phyloP scores from a whole-genome alignment of 768 basidiomycete species.

The Saitozyma sp. region DNA sequence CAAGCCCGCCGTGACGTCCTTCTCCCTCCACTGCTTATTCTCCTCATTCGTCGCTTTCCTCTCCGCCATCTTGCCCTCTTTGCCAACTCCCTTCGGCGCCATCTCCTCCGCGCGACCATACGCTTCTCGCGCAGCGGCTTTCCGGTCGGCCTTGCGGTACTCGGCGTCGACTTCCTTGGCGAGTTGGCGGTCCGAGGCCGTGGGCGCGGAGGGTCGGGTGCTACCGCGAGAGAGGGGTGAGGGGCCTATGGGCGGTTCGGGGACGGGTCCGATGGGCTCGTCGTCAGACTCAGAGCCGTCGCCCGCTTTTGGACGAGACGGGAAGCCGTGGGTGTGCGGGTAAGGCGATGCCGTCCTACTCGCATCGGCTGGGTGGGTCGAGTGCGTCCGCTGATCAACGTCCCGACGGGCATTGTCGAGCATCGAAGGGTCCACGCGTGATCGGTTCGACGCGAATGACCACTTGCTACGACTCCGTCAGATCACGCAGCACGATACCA shows the following conservation, averaged over 20 bases:
- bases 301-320: neutral
- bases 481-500: no score
- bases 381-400: slow-evolving; percentile 58
- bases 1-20: slow-evolving; percentile 68
- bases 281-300: neutral
- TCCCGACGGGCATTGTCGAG: slow-evolving; percentile 64
- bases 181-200: slow-evolving; percentile 58
- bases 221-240: slow-evolving; percentile 37
- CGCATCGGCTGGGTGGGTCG: slow-evolving; percentile 33
- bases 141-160: slow-evolving; percentile 60
- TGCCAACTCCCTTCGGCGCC: slow-evolving; percentile 76
- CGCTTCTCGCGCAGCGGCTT: slow-evolving; percentile 66
- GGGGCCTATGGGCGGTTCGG: slow-evolving; percentile 32
- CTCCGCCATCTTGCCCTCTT: slow-evolving; percentile 84
- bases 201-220: slow-evolving; percentile 13
- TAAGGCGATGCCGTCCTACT: slow-evolving; percentile 12
- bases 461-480: slow-evolving; percentile 59
- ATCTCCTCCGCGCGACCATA: slow-evolving; percentile 73
- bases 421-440: slow-evolving; percentile 62
- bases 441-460: slow-evolving; percentile 72
- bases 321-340: slow-evolving; percentile 14
- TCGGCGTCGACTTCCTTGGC: slow-evolving; percentile 67
- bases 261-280: neutral
- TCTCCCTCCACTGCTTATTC: slow-evolving; percentile 64
- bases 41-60: slow-evolving; percentile 70